Evolutionary conservation across 176 grass and related monocot genomes (phyloP).

Genomic region (Thalia dealbata): DNA sequence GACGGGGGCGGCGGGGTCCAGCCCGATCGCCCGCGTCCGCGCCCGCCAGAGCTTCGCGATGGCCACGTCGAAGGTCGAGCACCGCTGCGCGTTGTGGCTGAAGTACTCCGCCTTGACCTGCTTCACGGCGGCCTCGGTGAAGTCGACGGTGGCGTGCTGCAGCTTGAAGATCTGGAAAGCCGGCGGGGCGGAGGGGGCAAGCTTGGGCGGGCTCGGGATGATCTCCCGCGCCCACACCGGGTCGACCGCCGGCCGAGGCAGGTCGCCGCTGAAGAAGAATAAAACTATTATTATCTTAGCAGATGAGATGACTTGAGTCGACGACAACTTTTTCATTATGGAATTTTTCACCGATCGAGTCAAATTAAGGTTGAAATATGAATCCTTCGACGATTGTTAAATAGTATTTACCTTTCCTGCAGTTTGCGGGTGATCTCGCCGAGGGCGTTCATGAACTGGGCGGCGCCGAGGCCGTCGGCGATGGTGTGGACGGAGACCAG

Average conservation of each 20-base stretch:
- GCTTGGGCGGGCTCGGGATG: slow-evolving; percentile 60
- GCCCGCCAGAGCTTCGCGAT: slow-evolving; percentile 72
- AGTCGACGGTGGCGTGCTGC: slow-evolving; percentile 36
- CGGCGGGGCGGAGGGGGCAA: slow-evolving; percentile 27
- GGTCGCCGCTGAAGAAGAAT: too few relatives aligned
- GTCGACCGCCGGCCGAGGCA: slow-evolving; percentile 21
- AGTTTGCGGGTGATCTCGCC: slow-evolving; percentile 37
- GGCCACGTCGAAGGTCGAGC: slow-evolving; percentile 76
- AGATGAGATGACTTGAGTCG: too few relatives aligned
- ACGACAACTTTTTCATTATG: too few relatives aligned
- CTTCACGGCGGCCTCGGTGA: slow-evolving; percentile 28
- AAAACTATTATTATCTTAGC: too few relatives aligned
- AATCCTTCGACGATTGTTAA: too few relatives aligned
- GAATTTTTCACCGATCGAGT: too few relatives aligned
- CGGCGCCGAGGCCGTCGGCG: slow-evolving; percentile 71
- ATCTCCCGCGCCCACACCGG: slow-evolving; percentile 52
- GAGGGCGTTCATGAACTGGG: slow-evolving; percentile 74
- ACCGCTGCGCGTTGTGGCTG: slow-evolving; percentile 37
- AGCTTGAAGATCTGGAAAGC: slow-evolving; percentile 35
- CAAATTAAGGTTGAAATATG: too few relatives aligned
- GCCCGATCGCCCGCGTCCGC: slow-evolving; percentile 43
- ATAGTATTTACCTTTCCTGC: too few relatives aligned
- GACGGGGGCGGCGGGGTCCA: slow-evolving; percentile 20
- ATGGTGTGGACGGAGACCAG: slow-evolving; percentile 77
- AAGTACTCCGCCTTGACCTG: slow-evolving; percentile 47